Evolutionary conservation across 2,329 filamentous ascomycete genomes (phyloP).

Genomic region (Monosporascus sp.): DNA sequence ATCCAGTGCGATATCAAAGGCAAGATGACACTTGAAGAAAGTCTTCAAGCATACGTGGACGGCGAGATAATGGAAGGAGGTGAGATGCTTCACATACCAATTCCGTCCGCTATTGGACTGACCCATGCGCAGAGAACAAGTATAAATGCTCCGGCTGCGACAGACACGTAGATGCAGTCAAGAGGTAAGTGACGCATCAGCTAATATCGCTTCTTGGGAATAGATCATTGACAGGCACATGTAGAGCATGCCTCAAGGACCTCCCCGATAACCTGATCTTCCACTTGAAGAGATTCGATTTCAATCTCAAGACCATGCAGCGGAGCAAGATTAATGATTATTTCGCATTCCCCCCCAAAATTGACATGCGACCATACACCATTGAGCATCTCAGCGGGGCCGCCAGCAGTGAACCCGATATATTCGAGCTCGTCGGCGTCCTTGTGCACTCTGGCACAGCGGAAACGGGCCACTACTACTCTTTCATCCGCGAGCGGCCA

Average conservation of each 20-base stretch:
- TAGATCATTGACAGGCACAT: slow-evolving; percentile 2
- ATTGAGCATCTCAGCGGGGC: slow-evolving; percentile 73
- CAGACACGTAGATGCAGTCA: slow-evolving; percentile 86
- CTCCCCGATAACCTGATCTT: slow-evolving; percentile 93
- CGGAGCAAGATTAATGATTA: slow-evolving; percentile 93
- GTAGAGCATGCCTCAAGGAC: slow-evolving; percentile 81
- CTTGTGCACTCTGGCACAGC: slow-evolving; percentile 90
- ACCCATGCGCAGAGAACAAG: slow-evolving; percentile 68
- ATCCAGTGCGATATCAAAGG: slow-evolving; percentile 97
- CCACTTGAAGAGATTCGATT: slow-evolving; percentile 85
- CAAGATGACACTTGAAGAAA: slow-evolving; percentile 77
- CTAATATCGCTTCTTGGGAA: not conserved
- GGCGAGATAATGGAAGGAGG: slow-evolving; percentile 94
- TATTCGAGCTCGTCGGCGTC: slow-evolving; percentile 91
- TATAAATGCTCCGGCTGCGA: slow-evolving; percentile 94
- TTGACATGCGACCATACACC: slow-evolving; percentile 88
- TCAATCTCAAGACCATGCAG: slow-evolving; percentile 70
- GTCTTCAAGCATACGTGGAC: slow-evolving; percentile 89
- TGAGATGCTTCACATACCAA: slow-evolving; percentile 26
- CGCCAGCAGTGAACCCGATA: slow-evolving; percentile 55
- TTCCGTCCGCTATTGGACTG: slow-evolving; percentile 8
- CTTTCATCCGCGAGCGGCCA: slow-evolving; percentile 80
- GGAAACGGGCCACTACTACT: slow-evolving; percentile 96
- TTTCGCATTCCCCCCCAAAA: slow-evolving; percentile 77
- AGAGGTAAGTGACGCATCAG: slow-evolving; percentile 48